Percentiles rank a stretch among this genome's conserved stretches.
Conservation (phyloP, 2,329 filamentous ascomycete species). For the Fusarium devonianum region DNA sequence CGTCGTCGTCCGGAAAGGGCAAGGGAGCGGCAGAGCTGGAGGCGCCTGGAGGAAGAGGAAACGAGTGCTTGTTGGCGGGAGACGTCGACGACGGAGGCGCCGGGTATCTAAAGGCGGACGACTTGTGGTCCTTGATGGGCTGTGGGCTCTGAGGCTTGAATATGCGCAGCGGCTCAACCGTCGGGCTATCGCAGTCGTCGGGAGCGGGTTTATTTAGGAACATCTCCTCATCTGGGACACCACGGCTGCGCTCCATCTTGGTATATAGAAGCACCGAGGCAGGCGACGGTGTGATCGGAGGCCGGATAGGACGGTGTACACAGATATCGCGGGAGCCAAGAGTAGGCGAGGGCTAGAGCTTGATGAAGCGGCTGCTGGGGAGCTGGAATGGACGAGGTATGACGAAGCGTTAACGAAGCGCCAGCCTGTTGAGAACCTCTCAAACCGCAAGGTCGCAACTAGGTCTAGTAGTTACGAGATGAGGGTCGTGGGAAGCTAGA, state of each 20-base stretch:
- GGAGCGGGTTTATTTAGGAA: constrained; percentile 71
- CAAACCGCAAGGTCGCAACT: constrained; percentile 4
- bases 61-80: constrained; percentile 59
- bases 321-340: constrained; percentile 25
- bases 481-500: background rate
- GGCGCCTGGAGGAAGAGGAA: constrained; percentile 72
- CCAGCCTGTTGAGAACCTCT: background rate
- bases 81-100: constrained; percentile 54
- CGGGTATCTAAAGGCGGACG: constrained; percentile 57
- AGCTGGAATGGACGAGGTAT: constrained; percentile 4
- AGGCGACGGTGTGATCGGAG: constrained; percentile 8
- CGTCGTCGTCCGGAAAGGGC: constrained; percentile 77
- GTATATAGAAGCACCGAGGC: constrained; percentile 12
- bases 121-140: constrained; percentile 54
- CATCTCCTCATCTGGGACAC: constrained; percentile 81
- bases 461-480: background rate
- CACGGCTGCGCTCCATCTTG: constrained; percentile 64
- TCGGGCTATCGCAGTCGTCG: constrained; percentile 72
- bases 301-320: constrained; percentile 16
- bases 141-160: constrained; percentile 77
- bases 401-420: constrained; percentile 8
- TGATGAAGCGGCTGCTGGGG: constrained; percentile 8
- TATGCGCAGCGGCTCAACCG: constrained; percentile 84
- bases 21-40: constrained; percentile 72
- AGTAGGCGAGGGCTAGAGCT: constrained; percentile 11